These are phyloP conservation scores for Talaromyces funiculosus DNA, from an alignment of 2,329 filamentous ascomycete genomes.

Conservation along the genomic window DNA sequence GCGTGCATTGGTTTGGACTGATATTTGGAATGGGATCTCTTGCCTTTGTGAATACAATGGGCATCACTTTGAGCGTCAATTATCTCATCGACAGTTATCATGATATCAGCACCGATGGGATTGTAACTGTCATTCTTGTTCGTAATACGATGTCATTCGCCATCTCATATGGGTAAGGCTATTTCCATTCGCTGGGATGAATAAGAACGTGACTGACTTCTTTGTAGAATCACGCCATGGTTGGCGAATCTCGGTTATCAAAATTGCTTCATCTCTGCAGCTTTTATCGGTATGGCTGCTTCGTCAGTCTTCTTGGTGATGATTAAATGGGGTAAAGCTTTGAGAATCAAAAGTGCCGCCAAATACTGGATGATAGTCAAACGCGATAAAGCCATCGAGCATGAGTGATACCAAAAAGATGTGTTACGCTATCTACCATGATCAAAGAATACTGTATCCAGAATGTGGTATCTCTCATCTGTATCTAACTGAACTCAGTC, in stretches of 20 bases:
- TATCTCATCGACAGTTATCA: constrained; percentile 39
- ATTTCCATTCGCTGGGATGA: background rate
- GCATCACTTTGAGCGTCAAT: constrained; percentile 35
- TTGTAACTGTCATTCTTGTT: constrained; percentile 42
- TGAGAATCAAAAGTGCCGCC: constrained; percentile 28
- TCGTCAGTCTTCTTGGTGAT: constrained; percentile 36
- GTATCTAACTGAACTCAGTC: no score
- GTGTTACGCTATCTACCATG: no score
- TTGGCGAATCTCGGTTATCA: constrained; percentile 39
- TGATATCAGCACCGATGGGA: constrained; percentile 36
- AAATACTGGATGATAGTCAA: constrained; percentile 37
- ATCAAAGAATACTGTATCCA: no score
- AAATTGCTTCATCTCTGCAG: constrained; percentile 41
- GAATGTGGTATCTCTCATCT: no score
- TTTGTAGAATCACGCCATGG: constrained; percentile 43
- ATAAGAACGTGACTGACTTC: background rate
- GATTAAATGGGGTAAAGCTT: constrained; percentile 35
- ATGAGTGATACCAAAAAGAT: background rate
- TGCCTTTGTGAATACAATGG: constrained; percentile 34
- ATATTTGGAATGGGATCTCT: constrained; percentile 40
- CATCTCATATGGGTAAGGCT: constrained; percentile 36
- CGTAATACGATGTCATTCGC: constrained; percentile 47
- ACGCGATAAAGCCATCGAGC: background rate
- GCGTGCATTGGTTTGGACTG: constrained; percentile 28
- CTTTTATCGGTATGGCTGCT: constrained; percentile 33